A percentile compares a stretch with the other conserved stretches of the same genome.
Evolutionary conservation across 345 rosid species (phyloP).

Genomic region (Ricinus communis): DNA sequence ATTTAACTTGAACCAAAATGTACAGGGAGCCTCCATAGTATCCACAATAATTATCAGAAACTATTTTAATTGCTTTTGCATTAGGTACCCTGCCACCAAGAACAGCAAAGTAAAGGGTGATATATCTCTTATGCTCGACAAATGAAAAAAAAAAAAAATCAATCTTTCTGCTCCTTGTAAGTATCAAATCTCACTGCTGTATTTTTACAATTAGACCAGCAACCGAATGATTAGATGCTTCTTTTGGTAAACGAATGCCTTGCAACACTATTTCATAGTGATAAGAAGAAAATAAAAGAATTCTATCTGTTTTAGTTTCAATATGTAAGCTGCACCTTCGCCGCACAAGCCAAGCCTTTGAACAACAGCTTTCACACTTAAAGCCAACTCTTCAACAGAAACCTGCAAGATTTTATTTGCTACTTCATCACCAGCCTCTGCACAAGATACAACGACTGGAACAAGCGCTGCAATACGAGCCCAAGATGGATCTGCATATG

Average conservation of each 20-base stretch:
- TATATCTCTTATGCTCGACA: background rate
- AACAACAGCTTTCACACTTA: constrained; percentile 77
- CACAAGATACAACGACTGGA: constrained; percentile 69
- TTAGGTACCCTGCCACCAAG: background rate
- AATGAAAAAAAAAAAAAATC: background rate
- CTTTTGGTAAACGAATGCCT: background rate
- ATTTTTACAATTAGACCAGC: background rate
- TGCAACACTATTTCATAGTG: background rate
- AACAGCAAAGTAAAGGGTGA: background rate
- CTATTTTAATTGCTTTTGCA: background rate
- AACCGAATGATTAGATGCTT: background rate
- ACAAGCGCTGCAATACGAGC: constrained; percentile 81
- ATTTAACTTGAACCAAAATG: background rate
- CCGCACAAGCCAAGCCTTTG: constrained; percentile 62
- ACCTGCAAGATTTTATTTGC: constrained; percentile 56
- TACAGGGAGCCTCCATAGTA: background rate
- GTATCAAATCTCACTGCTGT: background rate
- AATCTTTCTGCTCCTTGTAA: background rate
- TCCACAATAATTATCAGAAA: background rate
- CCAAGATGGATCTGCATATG: constrained; percentile 80
- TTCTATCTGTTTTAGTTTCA: background rate
- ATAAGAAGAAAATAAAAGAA: background rate
- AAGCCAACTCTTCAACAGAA: constrained; percentile 62
- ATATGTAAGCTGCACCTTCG: constrained; percentile 39
- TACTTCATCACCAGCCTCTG: constrained; percentile 68